Conservation (phyloP, 2,329 filamentous ascomycete species). For the Xylariaceae sp. region DNA sequence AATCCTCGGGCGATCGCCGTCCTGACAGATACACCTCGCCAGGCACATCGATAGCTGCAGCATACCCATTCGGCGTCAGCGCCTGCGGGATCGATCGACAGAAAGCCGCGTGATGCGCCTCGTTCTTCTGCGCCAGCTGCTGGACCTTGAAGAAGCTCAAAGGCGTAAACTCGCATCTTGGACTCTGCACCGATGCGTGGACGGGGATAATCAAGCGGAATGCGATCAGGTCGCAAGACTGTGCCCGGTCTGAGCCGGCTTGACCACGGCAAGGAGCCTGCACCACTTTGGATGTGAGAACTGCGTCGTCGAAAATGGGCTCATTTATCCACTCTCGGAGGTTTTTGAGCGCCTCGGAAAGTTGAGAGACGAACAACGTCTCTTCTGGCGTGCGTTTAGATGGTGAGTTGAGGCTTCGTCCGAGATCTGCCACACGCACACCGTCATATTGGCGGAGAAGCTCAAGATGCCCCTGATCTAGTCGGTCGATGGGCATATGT, state of each 20-base stretch:
- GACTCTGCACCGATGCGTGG: conserved; percentile 43
- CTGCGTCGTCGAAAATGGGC: conserved; percentile 33
- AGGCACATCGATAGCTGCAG: too few relatives aligned
- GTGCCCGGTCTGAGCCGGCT: conserved; percentile 7
- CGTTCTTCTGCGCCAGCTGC: conserved; percentile 52
- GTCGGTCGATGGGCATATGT: conserved; percentile 41
- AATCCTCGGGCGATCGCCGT: too few relatives aligned
- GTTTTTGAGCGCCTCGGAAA: conserved; percentile 31
- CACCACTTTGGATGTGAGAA: conserved; percentile 30
- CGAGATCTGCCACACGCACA: conserved; percentile 31
- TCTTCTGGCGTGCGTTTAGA: conserved; percentile 31
- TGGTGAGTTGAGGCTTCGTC: conserved; percentile 29
- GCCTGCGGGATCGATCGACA: too few relatives aligned
- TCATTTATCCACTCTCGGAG: conserved; percentile 32
- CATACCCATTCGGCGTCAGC: too few relatives aligned
- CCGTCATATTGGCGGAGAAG: conserved; percentile 45
- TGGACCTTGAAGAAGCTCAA: conserved; percentile 59
- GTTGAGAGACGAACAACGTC: conserved; percentile 35
- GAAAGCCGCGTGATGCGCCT: conserved; percentile 51
- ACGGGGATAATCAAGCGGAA: conserved; percentile 57
- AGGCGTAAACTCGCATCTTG: conserved; percentile 51
- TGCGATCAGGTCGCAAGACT: conserved; percentile 36
- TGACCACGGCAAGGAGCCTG: conserved; percentile 29
- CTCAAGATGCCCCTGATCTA: conserved; percentile 48
- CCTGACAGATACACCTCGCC: too few relatives aligned